phyloP scores from a whole-genome alignment of 2,329 filamentous ascomycete genomes.

The Fonsecaea erecta region DNA sequence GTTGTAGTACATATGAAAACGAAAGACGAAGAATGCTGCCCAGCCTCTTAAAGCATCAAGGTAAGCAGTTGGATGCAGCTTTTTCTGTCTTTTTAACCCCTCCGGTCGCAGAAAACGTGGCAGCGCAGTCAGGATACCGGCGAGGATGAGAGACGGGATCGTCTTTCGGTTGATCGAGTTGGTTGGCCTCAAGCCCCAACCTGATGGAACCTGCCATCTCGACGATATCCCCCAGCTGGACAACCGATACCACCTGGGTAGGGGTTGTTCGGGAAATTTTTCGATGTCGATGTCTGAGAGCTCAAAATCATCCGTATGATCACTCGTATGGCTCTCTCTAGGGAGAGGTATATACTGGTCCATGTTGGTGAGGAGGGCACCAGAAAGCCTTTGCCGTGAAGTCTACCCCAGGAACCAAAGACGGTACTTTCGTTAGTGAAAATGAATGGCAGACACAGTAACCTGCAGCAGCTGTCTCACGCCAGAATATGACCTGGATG shows the following conservation, averaged over 20 bases:
- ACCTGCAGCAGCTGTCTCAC: not conserved
- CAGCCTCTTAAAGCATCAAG: constrained; percentile 39
- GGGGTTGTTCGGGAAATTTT: constrained; percentile 14
- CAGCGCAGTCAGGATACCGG: constrained; percentile 13
- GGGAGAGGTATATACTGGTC: constrained; percentile 13
- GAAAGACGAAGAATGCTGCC: constrained; percentile 35
- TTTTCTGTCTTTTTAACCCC: constrained; percentile 14
- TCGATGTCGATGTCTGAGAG: constrained; percentile 20
- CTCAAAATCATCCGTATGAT: not conserved
- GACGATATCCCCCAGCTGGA: constrained; percentile 7
- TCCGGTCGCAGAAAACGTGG: constrained; percentile 23
- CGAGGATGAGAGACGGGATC: constrained; percentile 5
- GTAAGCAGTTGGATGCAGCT: constrained; percentile 37
- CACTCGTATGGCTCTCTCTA: not conserved
- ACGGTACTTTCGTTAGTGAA: not conserved
- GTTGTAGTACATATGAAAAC: constrained; percentile 27
- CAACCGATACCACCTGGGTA: constrained; percentile 26
- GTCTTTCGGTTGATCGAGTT: constrained; percentile 13
- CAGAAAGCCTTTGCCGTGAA: not conserved
- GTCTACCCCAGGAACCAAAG: not conserved
- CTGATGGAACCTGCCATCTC: not conserved
- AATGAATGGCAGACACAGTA: not conserved
- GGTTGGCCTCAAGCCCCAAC: constrained; percentile 8
- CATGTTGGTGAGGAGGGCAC: not conserved
- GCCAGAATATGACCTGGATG: not conserved